Evolutionary conservation across 345 rosid species (phyloP).

Genomic region (Eucalyptus regnans): DNA sequence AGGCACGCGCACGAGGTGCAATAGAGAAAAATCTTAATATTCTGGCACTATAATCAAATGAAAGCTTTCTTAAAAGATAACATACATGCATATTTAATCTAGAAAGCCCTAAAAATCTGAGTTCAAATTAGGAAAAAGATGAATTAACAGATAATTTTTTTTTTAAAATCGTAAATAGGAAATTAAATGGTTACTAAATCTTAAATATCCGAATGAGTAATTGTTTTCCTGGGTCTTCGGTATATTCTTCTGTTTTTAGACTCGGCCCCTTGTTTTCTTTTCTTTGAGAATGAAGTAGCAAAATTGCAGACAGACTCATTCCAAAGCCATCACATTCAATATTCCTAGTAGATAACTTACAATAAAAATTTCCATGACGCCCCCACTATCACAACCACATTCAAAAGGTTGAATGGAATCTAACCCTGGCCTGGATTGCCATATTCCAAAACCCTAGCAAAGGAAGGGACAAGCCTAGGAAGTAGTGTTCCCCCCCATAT

Average conservation of each 20-base stretch:
- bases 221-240: background rate
- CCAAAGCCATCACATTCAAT: background rate
- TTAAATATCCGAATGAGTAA: background rate
- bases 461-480: background rate
- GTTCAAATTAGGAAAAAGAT: background rate
- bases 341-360: background rate
- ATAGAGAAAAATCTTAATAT: background rate
- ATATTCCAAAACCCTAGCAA: background rate
- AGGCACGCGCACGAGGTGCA: background rate
- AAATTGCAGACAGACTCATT: background rate
- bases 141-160: background rate
- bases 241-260: background rate
- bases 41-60: background rate
- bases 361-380: background rate
- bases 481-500: background rate
- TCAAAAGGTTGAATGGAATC: background rate
- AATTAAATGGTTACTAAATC: background rate
- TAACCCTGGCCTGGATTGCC: background rate
- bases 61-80: background rate
- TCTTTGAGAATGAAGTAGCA: background rate
- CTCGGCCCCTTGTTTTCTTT: background rate
- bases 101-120: background rate
- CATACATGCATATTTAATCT: background rate
- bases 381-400: background rate
- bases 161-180: background rate